A percentile compares a stretch with the other conserved stretches of the same genome.
Evolutionary conservation across 495 filamentous ascomycete genomes (phyloP).

Genomic region (Xylaria venustula): DNA sequence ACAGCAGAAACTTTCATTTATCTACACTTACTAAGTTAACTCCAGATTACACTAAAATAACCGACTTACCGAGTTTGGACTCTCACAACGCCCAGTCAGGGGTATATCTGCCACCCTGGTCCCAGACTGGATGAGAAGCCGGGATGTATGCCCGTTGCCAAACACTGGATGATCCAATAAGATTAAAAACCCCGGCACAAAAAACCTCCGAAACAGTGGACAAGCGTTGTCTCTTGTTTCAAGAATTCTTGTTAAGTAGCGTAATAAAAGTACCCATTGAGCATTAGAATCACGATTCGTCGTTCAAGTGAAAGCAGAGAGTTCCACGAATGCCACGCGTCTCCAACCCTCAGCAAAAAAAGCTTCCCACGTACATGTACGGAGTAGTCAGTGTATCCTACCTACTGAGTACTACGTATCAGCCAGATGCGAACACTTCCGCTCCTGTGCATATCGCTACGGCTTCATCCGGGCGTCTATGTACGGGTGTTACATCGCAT

Average conservation of each 20-base stretch:
- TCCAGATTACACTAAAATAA: neutral
- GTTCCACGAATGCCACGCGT: slow-evolving; percentile 1
- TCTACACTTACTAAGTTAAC: too few species aligned
- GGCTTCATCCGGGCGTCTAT: slow-evolving; percentile 14
- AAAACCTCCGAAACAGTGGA: slow-evolving; percentile 5
- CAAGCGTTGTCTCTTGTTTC: neutral
- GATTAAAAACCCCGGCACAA: neutral
- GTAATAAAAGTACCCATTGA: neutral
- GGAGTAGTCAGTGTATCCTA: too few species aligned
- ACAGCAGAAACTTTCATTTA: too few species aligned
- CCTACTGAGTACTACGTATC: neutral
- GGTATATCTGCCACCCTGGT: neutral
- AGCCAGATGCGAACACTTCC: slow-evolving; percentile 9
- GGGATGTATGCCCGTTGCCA: neutral
- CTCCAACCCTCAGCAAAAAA: too few species aligned
- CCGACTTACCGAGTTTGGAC: neutral
- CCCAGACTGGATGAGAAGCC: neutral
- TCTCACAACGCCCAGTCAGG: neutral
- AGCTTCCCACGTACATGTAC: too few species aligned
- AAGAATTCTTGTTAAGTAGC: slow-evolving; percentile 2
- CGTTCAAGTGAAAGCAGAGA: neutral
- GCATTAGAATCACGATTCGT: too few species aligned
- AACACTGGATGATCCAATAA: slow-evolving; percentile 1
- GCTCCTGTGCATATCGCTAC: slow-evolving; percentile 3
- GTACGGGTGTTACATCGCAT: slow-evolving; percentile 9